Evolutionary conservation across 139 green algal genomes (phyloP).

Genomic region (Volvox reticuliferus): DNA sequence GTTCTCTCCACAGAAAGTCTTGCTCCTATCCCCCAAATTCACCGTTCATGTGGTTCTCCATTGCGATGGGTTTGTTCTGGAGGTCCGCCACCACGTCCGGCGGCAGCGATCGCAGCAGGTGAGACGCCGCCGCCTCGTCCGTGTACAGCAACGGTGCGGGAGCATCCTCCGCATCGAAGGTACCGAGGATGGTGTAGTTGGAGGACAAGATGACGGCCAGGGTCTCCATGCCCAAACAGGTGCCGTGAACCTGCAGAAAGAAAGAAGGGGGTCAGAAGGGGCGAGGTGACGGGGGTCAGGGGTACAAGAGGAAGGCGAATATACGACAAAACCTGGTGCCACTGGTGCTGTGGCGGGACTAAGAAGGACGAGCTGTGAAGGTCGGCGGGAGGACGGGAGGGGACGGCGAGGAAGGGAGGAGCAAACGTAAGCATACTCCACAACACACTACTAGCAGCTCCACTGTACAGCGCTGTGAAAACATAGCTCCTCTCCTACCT

Average conservation of each 20-base stretch:
- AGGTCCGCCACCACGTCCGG: conserved; percentile 71
- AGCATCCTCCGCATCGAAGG: conserved; percentile 80
- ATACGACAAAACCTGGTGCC: too few species aligned
- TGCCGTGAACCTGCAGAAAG: conserved; percentile 74
- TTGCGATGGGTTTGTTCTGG: conserved; percentile 77
- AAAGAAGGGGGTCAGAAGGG: neutral
- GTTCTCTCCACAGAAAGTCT: too few species aligned
- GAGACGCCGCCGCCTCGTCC: conserved; percentile 49
- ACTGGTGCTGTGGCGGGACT: too few species aligned
- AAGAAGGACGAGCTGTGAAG: too few species aligned
- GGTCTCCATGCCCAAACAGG: conserved; percentile 87
- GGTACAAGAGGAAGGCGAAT: neutral
- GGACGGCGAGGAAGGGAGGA: too few species aligned
- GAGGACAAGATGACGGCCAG: conserved; percentile 68
- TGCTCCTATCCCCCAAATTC: neutral
- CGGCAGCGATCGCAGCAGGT: conserved; percentile 73
- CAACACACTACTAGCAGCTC: too few species aligned
- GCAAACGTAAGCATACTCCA: too few species aligned
- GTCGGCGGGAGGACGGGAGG: too few species aligned
- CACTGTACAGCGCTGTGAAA: too few species aligned
- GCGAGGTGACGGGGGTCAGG: neutral
- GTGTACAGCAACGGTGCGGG: conserved; percentile 79
- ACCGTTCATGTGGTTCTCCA: conserved; percentile 82
- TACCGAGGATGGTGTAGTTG: conserved; percentile 71
- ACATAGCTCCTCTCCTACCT: too few species aligned